Percentiles rank a stretch among this genome's conserved stretches.
Evolutionary conservation across 1,284 basidiomycete species (phyloP).

Genomic region (Austroboletus niveus): DNA sequence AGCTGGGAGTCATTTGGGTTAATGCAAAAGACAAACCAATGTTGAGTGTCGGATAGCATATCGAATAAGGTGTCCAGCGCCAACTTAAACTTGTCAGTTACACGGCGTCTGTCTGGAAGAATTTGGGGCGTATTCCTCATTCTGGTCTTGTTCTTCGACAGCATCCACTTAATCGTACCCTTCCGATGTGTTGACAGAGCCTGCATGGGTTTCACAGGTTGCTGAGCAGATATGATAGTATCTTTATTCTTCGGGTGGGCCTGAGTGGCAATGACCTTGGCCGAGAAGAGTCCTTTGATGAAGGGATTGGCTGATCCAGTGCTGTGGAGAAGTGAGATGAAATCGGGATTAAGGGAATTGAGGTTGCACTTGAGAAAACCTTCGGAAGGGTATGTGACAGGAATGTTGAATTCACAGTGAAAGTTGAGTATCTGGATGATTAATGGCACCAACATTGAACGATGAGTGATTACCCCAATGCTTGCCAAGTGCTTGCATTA

Average conservation of each 20-base stretch:
- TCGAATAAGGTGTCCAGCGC: too few relatives aligned
- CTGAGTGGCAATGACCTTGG: conserved; percentile 85
- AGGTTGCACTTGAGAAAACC: conserved; percentile 88
- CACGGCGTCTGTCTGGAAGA: too few relatives aligned
- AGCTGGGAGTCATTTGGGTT: too few relatives aligned
- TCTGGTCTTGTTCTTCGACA: conserved; percentile 52
- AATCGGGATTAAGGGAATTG: conserved; percentile 90
- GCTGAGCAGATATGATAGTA: conserved; percentile 91
- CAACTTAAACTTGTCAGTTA: too few relatives aligned
- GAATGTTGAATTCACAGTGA: conserved; percentile 90
- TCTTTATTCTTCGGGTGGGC: conserved; percentile 90
- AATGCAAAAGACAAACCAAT: too few relatives aligned
- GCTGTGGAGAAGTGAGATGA: conserved; percentile 85
- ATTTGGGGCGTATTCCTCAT: conserved; percentile 15
- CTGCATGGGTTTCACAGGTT: conserved; percentile 90
- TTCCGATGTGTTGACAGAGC: conserved; percentile 86
- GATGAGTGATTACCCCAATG: conserved; percentile 92
- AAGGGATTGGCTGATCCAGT: conserved; percentile 87
- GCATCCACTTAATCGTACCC: conserved; percentile 42
- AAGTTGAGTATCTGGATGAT: conserved; percentile 81
- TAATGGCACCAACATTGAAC: conserved; percentile 78
- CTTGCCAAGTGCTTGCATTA: conserved; percentile 93
- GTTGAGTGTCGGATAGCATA: too few relatives aligned
- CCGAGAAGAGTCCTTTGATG: conserved; percentile 86
- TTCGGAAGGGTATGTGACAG: conserved; percentile 90